A percentile compares a stretch with the other conserved stretches of the same genome.
Evolutionary conservation across 1,284 basidiomycete genomes (phyloP).

Genomic region (Ganoderma leucocontextum): DNA sequence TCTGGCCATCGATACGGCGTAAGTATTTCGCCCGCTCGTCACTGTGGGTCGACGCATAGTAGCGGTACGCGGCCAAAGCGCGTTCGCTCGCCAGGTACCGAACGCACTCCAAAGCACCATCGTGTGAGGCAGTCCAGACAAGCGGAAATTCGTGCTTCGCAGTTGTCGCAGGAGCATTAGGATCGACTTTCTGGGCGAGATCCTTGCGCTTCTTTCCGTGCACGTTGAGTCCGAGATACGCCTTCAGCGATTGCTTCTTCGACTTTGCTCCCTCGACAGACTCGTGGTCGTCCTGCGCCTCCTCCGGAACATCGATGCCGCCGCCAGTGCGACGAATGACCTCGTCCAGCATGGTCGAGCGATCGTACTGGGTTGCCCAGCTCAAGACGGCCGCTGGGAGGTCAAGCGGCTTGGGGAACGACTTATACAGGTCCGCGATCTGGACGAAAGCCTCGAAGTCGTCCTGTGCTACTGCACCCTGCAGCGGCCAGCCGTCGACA

Average conservation of each 20-base stretch:
- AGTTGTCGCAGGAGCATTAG: constrained; percentile 43
- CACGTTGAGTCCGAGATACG: constrained; percentile 65
- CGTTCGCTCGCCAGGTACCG: constrained; percentile 53
- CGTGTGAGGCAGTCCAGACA: constrained; percentile 53
- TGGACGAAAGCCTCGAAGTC: constrained; percentile 62
- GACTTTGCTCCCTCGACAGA: constrained; percentile 34
- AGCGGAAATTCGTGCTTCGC: constrained; percentile 40
- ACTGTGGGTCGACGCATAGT: constrained; percentile 53
- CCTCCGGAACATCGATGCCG: constrained; percentile 49
- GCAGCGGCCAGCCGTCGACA: constrained; percentile 33
- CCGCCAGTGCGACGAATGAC: constrained; percentile 58
- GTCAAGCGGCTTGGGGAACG: constrained; percentile 32
- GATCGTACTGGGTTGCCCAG: constrained; percentile 48
- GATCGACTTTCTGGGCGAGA: constrained; percentile 56
- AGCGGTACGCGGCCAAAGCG: constrained; percentile 47
- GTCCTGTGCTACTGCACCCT: constrained; percentile 49
- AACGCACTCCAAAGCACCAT: constrained; percentile 47
- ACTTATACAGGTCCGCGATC: constrained; percentile 52
- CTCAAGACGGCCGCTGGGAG: constrained; percentile 30
- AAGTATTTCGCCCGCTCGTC: constrained; percentile 50
- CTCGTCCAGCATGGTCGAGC: constrained; percentile 58
- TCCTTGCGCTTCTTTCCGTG: constrained; percentile 67
- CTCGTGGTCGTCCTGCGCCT: constrained; percentile 35
- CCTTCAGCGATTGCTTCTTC: constrained; percentile 46
- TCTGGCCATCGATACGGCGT: constrained; percentile 44